Base-by-base conservation (phyloP, 768 basidiomycete species). In the Bullera alba region DNA sequence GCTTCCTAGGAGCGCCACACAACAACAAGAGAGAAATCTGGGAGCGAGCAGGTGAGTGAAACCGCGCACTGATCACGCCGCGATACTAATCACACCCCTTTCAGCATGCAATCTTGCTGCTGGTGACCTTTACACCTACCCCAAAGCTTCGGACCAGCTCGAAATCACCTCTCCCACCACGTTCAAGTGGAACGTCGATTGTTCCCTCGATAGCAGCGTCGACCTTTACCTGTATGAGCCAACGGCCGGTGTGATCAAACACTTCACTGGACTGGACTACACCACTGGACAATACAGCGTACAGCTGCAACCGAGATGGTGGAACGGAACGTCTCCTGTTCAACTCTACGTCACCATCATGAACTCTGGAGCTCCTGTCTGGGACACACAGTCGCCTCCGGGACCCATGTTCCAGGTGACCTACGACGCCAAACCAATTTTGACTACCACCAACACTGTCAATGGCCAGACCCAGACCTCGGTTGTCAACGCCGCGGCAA, bases 171-270 rank as follows among this genome's bases (percentile, higher is more conserved):
- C 65, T 34, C 60, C 61, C 7, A 34, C 72, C 42, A 73, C 69
- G 8, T 64, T 74, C 64, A 63, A 60, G 29, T 75, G 74, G 74
- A 61, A 74, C 58, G 60, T 63, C 8, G 51, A 61, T 6, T 75
- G 74, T 51, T 36, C 67, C 28, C 50, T 71, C 39, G 41, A 57
- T 25, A 44, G 66, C 8, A 43, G 51, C 30, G 59, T 74, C 51
- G 71, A 72, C 50, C 57, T 75, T 17, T 72, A 71, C 57, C 60
- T 75, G 12, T 73, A 73, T 58, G 63, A 61, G 7, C 60, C 61
- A 7, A 50, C 58, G 6, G 39, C 51, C 38, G 69, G 73, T 34
- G 36, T 67, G 4, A 64, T 73, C 51, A 65, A 74, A 29, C 59
- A 50, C n/a, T 75, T 58, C 58, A 53, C 44, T 14, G 54, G 51